Evolutionary conservation across 352 stramenopile genomes (phyloP).

Genomic region (Globisporangium yorkense): DNA sequence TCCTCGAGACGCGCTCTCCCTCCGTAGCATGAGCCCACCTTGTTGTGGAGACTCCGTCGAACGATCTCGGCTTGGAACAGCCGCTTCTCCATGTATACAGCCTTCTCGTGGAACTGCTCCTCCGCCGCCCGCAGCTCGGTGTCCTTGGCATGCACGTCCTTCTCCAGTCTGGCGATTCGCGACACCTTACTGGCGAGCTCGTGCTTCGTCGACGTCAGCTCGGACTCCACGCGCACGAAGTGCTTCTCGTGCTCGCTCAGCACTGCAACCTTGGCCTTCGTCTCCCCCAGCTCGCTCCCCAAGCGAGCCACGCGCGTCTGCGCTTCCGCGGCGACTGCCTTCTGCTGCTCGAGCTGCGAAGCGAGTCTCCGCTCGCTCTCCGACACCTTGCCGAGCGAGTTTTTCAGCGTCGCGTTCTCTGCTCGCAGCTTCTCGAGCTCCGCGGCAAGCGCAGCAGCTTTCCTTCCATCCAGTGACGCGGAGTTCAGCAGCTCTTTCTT

Average conservation of each 20-base stretch:
- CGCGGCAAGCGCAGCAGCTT: conserved; percentile 15
- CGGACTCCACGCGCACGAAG: conserved; percentile 26
- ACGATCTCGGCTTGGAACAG: conserved; percentile 66
- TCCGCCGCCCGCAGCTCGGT: conserved; percentile 22
- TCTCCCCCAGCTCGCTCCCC: conserved; percentile 27
- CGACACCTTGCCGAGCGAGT: conserved; percentile 12
- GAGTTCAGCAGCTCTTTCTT: conserved; percentile 37
- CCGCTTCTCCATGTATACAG: conserved; percentile 31
- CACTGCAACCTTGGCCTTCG: conserved; percentile 17
- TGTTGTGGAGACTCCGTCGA: conserved; percentile 79
- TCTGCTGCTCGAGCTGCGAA: conserved; percentile 19
- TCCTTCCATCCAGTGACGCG: conserved; percentile 30
- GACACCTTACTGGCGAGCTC: conserved; percentile 28
- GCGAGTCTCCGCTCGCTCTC: conserved; percentile 34
- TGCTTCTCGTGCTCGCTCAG: conserved; percentile 34
- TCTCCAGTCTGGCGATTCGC: conserved; percentile 23
- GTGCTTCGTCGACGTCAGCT: conserved; percentile 26
- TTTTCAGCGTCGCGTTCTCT: conserved; percentile 36
- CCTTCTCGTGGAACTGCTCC: conserved; percentile 22
- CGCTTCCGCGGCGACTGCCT: conserved; percentile 16
- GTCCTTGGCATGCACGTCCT: conserved; percentile 26
- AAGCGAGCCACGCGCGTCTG: conserved; percentile 26
- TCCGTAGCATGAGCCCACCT: conserved; percentile 25
- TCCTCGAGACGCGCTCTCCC: background rate
- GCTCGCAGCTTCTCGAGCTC: conserved; percentile 38